phyloP scores from a whole-genome alignment of 2,329 filamentous ascomycete species.

The Aspergillaceae sp. region DNA sequence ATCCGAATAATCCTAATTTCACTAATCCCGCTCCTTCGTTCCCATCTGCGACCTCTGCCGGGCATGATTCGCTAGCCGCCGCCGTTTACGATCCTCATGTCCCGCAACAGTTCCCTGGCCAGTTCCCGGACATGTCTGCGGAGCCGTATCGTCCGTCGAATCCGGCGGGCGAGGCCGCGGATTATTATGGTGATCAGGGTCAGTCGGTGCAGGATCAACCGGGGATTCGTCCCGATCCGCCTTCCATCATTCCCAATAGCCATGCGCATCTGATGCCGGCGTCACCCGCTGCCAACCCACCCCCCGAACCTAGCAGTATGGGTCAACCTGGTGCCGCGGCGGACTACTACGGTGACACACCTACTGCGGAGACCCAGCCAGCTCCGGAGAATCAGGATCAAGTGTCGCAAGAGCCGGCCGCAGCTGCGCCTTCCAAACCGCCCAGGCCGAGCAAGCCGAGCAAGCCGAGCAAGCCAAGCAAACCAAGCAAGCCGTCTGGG shows the following conservation, averaged over 20 bases:
- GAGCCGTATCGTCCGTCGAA: slow-evolving; percentile 40
- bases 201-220: slow-evolving; percentile 52
- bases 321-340: slow-evolving; percentile 44
- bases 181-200: slow-evolving; percentile 56
- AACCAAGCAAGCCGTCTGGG: slow-evolving; percentile 18
- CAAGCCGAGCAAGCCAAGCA: slow-evolving; percentile 1
- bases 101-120: slow-evolving; percentile 51
- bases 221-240: slow-evolving; percentile 47
- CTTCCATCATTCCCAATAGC: slow-evolving; percentile 46
- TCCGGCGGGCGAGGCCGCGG: slow-evolving; percentile 48
- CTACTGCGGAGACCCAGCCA: slow-evolving; percentile 8
- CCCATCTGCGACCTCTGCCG: slow-evolving; percentile 3
- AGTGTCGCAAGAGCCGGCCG: too few species aligned
- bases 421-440: too few species aligned
- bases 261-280: slow-evolving; percentile 51
- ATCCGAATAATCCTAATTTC: not conserved
- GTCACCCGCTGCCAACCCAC: slow-evolving; percentile 43
- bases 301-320: slow-evolving; percentile 49
- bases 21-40: slow-evolving; percentile 1
- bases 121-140: slow-evolving; percentile 41
- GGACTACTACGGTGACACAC: slow-evolving; percentile 42
- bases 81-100: slow-evolving; percentile 40
- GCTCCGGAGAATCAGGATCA: too few species aligned
- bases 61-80: slow-evolving; percentile 1
- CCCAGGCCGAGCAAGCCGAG: too few species aligned